Conservation (phyloP, 2,329 filamentous ascomycete species). For the Lachnellula hyalina region DNA sequence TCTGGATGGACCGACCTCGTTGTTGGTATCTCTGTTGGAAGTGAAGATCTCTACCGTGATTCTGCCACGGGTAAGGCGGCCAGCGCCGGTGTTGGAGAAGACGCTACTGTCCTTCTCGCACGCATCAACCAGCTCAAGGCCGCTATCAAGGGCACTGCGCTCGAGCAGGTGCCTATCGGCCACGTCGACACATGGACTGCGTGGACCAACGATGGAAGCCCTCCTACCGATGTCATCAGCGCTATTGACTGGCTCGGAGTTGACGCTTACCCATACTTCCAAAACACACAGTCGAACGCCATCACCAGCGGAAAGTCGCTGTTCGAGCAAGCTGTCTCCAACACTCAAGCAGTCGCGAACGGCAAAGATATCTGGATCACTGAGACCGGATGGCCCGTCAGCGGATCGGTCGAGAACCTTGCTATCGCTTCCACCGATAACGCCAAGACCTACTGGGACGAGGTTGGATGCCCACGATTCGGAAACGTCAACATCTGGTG, state of each 20-base stretch:
- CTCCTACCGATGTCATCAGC: constrained; percentile 65
- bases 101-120: constrained; percentile 55
- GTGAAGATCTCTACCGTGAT: constrained; percentile 79
- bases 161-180: constrained; percentile 58
- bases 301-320: constrained; percentile 59
- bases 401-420: constrained; percentile 55
- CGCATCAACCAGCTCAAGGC: constrained; percentile 68
- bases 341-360: constrained; percentile 51
- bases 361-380: constrained; percentile 79
- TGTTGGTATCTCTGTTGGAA: constrained; percentile 79
- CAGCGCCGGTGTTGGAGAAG: constrained; percentile 56
- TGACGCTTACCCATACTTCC: constrained; percentile 81
- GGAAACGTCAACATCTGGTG: constrained; percentile 65
- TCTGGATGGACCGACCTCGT: constrained; percentile 64
- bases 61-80: constrained; percentile 64
- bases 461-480: constrained; percentile 68
- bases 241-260: constrained; percentile 75
- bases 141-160: constrained; percentile 56
- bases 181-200: constrained; percentile 89
- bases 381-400: constrained; percentile 82
- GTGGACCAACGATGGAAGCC: constrained; percentile 56
- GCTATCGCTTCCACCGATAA: constrained; percentile 61
- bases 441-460: constrained; percentile 74
- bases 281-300: constrained; percentile 61
- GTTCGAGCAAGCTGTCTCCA: constrained; percentile 61